Conservation (phyloP, 441 rosid genomes). For the Gossypium gossypioides region DNA sequence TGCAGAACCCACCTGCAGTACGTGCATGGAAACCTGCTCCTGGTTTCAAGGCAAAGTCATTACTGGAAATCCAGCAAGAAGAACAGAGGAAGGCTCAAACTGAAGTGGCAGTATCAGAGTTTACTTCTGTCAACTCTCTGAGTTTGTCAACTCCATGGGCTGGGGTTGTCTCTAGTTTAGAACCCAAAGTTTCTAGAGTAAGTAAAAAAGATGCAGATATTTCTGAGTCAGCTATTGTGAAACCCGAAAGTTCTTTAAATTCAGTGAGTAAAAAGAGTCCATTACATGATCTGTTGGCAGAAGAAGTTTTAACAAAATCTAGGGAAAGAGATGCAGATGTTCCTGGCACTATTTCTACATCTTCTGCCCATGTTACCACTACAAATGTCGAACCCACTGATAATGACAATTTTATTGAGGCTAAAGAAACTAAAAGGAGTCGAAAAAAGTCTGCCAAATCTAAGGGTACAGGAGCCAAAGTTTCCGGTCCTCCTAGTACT, state of each 20-base stretch:
- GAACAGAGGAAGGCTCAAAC: conserved; percentile 69
- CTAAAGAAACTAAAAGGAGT: conserved; percentile 78
- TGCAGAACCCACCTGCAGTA: conserved; percentile 32
- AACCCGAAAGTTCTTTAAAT: conserved; percentile 35
- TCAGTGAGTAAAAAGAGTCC: conserved; percentile 54
- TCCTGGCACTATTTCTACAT: conserved; percentile 23
- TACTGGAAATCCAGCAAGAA: conserved; percentile 92
- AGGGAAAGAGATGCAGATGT: conserved; percentile 39
- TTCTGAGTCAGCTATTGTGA: conserved; percentile 30
- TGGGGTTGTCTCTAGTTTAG: conserved; percentile 57
- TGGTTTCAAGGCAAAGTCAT: conserved; percentile 86
- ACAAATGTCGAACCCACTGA: conserved; percentile 35
- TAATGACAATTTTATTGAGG: conserved; percentile 72
- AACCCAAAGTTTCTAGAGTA: conserved; percentile 42
- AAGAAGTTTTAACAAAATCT: conserved; percentile 53
- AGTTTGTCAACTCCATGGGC: conserved; percentile 60
- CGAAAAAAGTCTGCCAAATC: conserved; percentile 84
- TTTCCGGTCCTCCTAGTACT: conserved; percentile 25
- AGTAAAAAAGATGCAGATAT: conserved; percentile 29
- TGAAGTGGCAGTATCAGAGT: conserved; percentile 53
- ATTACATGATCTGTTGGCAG: conserved; percentile 59
- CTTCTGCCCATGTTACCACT: conserved; percentile 23
- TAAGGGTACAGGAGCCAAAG: conserved; percentile 55
- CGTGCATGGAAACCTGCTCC: conserved; percentile 99
- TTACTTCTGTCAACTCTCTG: conserved; percentile 30